A percentile compares a stretch with the other conserved stretches of the same genome.
phyloP scores from a whole-genome alignment of 306 rosid genomes.

The Calophaca sinica region DNA sequence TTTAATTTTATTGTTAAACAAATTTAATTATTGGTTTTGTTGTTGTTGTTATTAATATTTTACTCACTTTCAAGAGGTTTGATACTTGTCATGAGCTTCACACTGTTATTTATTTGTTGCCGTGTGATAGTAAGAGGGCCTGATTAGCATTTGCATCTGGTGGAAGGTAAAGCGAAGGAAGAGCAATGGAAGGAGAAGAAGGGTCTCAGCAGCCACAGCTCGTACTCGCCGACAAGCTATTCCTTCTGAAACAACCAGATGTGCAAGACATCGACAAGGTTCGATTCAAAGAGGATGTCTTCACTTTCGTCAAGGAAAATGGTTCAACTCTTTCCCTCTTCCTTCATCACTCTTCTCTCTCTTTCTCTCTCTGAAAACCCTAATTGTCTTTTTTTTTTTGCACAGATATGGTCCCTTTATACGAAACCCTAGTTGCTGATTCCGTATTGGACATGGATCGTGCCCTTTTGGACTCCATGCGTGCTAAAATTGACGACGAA shows the following conservation, averaged over 20 bases:
- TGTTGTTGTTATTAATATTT: background rate
- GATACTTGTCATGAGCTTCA: background rate
- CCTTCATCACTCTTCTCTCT: background rate
- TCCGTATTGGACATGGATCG: slow-evolving; percentile 77
- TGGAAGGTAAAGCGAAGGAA: slow-evolving; percentile 43
- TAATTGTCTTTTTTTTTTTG: background rate
- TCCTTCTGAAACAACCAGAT: slow-evolving; percentile 77
- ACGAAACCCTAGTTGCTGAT: slow-evolving; percentile 79
- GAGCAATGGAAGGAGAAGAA: slow-evolving; percentile 80
- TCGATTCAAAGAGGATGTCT: slow-evolving; percentile 77
- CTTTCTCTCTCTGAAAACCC: background rate
- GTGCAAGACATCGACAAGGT: slow-evolving; percentile 94
- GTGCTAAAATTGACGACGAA: slow-evolving; percentile 75
- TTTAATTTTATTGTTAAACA: too few relatives aligned
- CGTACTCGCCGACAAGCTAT: slow-evolving; percentile 84
- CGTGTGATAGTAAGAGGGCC: background rate
- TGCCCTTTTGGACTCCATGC: slow-evolving; percentile 73
- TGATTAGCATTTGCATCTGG: background rate
- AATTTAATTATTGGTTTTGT: too few relatives aligned
- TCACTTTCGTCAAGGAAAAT: slow-evolving; percentile 71
- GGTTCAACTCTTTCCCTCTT: slow-evolving; percentile 46
- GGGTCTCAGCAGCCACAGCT: slow-evolving; percentile 85
- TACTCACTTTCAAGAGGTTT: background rate
- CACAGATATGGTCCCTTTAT: slow-evolving; percentile 82
- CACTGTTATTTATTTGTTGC: slow-evolving; percentile 3